phyloP scores from a whole-genome alignment of 176 grass and related monocot genomes.

The Olyra latifolia region DNA sequence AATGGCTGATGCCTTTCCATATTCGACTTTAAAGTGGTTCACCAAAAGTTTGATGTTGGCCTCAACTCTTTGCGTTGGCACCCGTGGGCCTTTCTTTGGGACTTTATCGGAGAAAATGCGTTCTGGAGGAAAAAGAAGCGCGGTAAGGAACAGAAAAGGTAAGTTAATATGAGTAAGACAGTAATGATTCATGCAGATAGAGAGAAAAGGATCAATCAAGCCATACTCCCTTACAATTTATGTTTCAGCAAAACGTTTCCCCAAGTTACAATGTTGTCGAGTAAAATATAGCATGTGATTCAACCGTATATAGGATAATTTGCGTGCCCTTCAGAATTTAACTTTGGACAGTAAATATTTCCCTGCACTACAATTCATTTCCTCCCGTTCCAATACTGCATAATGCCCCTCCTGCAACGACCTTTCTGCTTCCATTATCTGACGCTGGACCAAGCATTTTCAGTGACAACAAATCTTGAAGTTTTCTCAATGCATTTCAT shows the following conservation, averaged over 20 bases:
- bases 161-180: background rate
- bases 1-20: conserved; percentile 27
- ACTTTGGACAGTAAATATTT: background rate
- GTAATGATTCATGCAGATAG: background rate
- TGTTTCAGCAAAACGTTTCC: background rate
- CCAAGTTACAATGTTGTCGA: background rate
- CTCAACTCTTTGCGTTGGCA: conserved; percentile 52
- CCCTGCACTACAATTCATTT: background rate
- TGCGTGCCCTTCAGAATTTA: background rate
- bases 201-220: background rate
- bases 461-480: too few relatives aligned
- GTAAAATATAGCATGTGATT: background rate
- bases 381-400: background rate
- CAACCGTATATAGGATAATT: background rate
- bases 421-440: background rate
- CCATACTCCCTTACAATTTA: background rate
- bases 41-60: conserved; percentile 38
- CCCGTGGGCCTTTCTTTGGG: conserved; percentile 17
- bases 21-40: conserved; percentile 55
- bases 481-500: too few relatives aligned
- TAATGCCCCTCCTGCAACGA: background rate
- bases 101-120: conserved; percentile 20
- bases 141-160: conserved; percentile 6
- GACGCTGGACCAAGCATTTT: background rate
- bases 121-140: conserved; percentile 19